Conservation (phyloP, 495 filamentous ascomycete species). For the Podospora comata region DNA sequence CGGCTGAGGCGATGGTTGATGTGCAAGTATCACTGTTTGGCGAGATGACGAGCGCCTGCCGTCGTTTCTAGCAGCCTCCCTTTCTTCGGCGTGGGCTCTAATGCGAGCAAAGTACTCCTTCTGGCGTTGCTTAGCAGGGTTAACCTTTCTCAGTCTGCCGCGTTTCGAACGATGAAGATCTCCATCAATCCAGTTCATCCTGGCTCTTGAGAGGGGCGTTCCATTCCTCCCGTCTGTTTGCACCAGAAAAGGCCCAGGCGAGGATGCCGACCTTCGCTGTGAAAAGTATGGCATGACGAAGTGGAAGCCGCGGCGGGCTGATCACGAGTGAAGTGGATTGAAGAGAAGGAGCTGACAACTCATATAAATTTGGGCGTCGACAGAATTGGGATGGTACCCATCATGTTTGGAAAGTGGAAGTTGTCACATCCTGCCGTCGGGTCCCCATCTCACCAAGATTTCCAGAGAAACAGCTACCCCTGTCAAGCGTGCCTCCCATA, state of each 20-base stretch:
- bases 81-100: conserved; percentile 26
- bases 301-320: neutral
- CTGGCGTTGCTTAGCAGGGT: conserved; percentile 32
- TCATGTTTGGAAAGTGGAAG: neutral
- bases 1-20: neutral
- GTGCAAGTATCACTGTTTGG: neutral
- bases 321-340: neutral
- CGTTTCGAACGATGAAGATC: conserved; percentile 39
- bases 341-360: neutral
- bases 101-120: conserved; percentile 43
- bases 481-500: neutral
- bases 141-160: conserved; percentile 32
- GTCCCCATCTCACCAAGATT: neutral
- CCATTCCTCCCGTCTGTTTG: neutral
- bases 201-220: conserved; percentile 2
- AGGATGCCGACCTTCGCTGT: neutral
- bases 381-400: neutral
- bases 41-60: neutral
- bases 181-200: conserved; percentile 49
- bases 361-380: neutral
- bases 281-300: neutral
- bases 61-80: conserved; percentile 11
- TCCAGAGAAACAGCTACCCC: too few relatives aligned
- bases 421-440: neutral
- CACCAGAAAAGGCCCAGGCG: neutral